Conservation (phyloP, 164 flowering plant species). For the Sedum album region DNA sequence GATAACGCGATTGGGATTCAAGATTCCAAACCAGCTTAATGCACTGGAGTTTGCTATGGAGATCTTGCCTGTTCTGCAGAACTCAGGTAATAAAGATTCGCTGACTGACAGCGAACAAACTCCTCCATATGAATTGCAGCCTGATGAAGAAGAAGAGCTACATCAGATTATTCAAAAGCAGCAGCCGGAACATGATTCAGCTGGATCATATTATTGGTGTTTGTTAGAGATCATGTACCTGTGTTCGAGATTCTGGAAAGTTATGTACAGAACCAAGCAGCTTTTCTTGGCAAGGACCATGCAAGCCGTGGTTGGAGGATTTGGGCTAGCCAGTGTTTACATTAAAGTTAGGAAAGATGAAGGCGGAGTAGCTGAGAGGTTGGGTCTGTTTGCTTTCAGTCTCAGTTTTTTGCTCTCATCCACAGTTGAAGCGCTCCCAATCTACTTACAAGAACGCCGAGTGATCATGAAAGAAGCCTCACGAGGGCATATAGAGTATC, state of each 20-base stretch:
- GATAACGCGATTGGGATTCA: slow-evolving; percentile 40
- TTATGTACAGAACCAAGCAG: slow-evolving; percentile 81
- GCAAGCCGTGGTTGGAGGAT: slow-evolving; percentile 88
- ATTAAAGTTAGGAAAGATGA: slow-evolving; percentile 49
- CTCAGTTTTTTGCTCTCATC: slow-evolving; percentile 89
- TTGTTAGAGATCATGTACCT: slow-evolving; percentile 44
- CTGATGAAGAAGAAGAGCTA: slow-evolving; percentile 10
- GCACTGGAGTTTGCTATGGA: slow-evolving; percentile 82
- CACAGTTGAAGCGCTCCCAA: slow-evolving; percentile 89
- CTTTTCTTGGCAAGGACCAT: slow-evolving; percentile 73
- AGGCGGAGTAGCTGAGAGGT: slow-evolving; percentile 59
- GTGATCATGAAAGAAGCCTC: slow-evolving; percentile 88
- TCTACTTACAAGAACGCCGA: slow-evolving; percentile 80
- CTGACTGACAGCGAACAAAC: slow-evolving; percentile 10
- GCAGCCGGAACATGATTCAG: not conserved
- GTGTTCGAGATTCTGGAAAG: slow-evolving; percentile 71
- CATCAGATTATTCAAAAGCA: not conserved
- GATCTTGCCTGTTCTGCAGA: slow-evolving; percentile 38
- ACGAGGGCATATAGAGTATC: slow-evolving; percentile 68
- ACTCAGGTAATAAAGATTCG: not conserved
- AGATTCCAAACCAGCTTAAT: slow-evolving; percentile 62
- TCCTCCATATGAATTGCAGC: slow-evolving; percentile 15
- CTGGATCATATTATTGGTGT: slow-evolving; percentile 8
- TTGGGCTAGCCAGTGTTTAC: slow-evolving; percentile 75
- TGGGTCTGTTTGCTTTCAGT: slow-evolving; percentile 88